Conservation (phyloP, 108 stramenopile species). For the Pseudonitzschia multistriata region DNA sequence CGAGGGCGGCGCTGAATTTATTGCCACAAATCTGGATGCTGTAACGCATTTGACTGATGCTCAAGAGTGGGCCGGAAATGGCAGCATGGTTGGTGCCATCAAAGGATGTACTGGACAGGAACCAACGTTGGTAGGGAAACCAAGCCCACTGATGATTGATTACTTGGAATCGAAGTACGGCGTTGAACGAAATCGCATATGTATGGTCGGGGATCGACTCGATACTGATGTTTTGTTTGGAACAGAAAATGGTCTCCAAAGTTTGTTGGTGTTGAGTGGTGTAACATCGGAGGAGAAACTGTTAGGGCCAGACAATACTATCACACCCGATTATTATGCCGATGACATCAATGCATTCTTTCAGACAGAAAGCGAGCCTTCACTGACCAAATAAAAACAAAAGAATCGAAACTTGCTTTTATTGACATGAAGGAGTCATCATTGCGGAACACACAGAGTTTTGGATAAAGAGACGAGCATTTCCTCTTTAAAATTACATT, state of each 20-base stretch:
- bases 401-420: too few relatives aligned
- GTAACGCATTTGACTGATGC: conserved; percentile 97
- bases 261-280: conserved; percentile 90
- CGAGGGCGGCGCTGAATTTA: conserved; percentile 92
- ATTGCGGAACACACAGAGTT: too few relatives aligned
- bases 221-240: conserved; percentile 99
- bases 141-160: conserved; percentile 96
- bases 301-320: conserved; percentile 83
- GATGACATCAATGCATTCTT: conserved; percentile 95
- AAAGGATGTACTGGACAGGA: conserved; percentile 95
- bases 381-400: too few relatives aligned
- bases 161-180: conserved; percentile 88
- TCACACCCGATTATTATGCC: conserved; percentile 94
- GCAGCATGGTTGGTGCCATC: conserved; percentile 90
- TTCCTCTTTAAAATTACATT: too few relatives aligned
- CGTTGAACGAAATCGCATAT: conserved; percentile 77
- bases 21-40: conserved; percentile 98
- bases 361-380: background rate
- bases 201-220: conserved; percentile 98
- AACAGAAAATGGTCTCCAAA: conserved; percentile 93
- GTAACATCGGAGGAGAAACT: conserved; percentile 95
- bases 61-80: conserved; percentile 98
- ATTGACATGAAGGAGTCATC: too few relatives aligned
- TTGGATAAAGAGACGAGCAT: too few relatives aligned
- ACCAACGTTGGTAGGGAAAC: conserved; percentile 96